These are phyloP conservation scores for Fusarium sp. DNA, from an alignment of 2,329 filamentous ascomycete species.

Conservation along the genomic window DNA sequence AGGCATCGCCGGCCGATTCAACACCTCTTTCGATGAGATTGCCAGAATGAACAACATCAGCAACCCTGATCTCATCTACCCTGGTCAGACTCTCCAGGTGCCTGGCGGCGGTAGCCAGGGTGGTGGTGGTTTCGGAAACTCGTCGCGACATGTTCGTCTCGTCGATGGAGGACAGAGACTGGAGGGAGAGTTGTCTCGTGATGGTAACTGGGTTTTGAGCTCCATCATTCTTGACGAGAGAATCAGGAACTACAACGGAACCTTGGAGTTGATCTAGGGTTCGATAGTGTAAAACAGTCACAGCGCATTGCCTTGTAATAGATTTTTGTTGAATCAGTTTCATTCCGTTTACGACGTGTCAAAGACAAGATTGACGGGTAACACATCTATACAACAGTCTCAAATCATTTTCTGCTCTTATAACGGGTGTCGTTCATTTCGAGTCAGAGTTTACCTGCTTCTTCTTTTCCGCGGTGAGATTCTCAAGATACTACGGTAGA, in stretches of 20 bases:
- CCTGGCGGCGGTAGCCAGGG: constrained; percentile 44
- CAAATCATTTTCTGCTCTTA: not conserved
- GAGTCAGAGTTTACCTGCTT: not conserved
- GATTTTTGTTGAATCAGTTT: not conserved
- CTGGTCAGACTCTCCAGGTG: constrained; percentile 54
- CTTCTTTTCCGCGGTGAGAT: not conserved
- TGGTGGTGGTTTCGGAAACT: constrained; percentile 48
- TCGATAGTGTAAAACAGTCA: not conserved
- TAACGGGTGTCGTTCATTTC: not conserved
- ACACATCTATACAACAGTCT: not conserved
- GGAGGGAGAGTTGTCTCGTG: constrained; percentile 48
- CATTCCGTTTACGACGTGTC: not conserved
- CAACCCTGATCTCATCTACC: constrained; percentile 58
- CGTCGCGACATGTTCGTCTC: constrained; percentile 52
- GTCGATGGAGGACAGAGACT: constrained; percentile 51
- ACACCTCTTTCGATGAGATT: constrained; percentile 53
- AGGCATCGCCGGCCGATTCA: constrained; percentile 50
- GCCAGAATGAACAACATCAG: constrained; percentile 53
- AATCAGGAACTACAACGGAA: constrained; percentile 50
- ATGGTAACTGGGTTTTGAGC: constrained; percentile 48
- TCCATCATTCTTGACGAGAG: constrained; percentile 51
- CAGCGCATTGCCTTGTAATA: not conserved
- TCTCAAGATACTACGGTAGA: too few species aligned
- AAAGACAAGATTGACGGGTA: not conserved
- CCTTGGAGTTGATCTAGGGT: constrained; percentile 29